These are phyloP conservation scores for Ogataea saltuana DNA, from an alignment of 805 yeast genomes.

Conservation along the genomic window DNA sequence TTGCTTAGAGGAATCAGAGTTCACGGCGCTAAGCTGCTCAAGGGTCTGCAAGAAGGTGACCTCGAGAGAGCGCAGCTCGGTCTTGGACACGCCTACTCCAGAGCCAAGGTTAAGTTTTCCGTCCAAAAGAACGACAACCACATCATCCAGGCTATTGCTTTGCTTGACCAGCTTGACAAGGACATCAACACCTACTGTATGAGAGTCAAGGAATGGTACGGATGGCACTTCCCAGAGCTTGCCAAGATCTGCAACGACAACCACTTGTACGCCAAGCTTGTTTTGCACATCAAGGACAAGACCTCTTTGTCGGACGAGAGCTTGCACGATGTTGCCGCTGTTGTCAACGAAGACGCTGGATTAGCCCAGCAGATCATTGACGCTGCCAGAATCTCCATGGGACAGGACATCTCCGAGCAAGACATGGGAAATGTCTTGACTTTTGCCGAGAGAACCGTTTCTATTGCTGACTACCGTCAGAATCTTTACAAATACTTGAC, in stretches of 20 bases:
- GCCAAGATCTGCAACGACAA: slow-evolving; percentile 90
- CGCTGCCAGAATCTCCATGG: slow-evolving; percentile 97
- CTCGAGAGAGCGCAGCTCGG: slow-evolving; percentile 98
- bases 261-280: slow-evolving; percentile 80
- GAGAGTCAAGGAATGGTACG: slow-evolving; percentile 98
- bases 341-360: slow-evolving; percentile 89
- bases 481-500: slow-evolving; percentile 81
- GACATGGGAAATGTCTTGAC: slow-evolving; percentile 90
- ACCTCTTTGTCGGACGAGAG: slow-evolving; percentile 75
- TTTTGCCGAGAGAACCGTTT: slow-evolving; percentile 92
- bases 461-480: slow-evolving; percentile 86
- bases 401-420: slow-evolving; percentile 93
- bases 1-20: slow-evolving; percentile 91
- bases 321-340: slow-evolving; percentile 87
- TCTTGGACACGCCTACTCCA: slow-evolving; percentile 97
- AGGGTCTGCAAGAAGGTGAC: slow-evolving; percentile 92
- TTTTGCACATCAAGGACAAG: slow-evolving; percentile 83
- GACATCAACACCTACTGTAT: slow-evolving; percentile 96
- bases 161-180: slow-evolving; percentile 95
- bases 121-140: slow-evolving; percentile 99
- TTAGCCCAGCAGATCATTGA: slow-evolving; percentile 88
- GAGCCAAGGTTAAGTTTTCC: slow-evolving; percentile 98
- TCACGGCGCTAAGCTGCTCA: slow-evolving; percentile 84
- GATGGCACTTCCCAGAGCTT: slow-evolving; percentile 98
- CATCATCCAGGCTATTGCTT: slow-evolving; percentile 97